Percentiles rank a stretch among this genome's conserved stretches.
phyloP scores from a whole-genome alignment of 345 rosid species.

The Rhizophora mangle region DNA sequence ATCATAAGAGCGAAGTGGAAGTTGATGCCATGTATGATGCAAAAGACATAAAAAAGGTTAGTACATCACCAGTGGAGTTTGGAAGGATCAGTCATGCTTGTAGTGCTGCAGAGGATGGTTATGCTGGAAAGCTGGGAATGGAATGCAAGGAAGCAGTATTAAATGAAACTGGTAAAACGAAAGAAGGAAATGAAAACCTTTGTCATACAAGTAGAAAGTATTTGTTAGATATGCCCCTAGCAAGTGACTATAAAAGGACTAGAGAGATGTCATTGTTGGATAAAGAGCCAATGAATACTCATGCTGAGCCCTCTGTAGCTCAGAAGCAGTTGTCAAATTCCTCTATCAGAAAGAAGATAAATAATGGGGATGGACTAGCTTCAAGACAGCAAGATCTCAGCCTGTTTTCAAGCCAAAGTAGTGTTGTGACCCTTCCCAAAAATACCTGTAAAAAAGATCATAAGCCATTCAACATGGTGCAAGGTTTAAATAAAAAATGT shows the following conservation, averaged over 20 bases:
- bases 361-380: conserved; percentile 23
- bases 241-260: conserved; percentile 25
- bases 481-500: conserved; percentile 33
- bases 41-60: conserved; percentile 27
- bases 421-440: conserved; percentile 28
- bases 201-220: conserved; percentile 12
- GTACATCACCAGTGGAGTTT: conserved; percentile 8
- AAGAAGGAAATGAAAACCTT: conserved; percentile 18
- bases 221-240: conserved; percentile 22
- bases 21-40: conserved; percentile 4
- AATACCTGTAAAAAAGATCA: conserved; percentile 42
- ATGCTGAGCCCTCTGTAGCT: conserved; percentile 19
- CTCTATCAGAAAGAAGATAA: conserved; percentile 25
- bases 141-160: conserved; percentile 18
- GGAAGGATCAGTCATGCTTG: conserved; percentile 13
- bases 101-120: conserved; percentile 3
- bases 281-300: conserved; percentile 19
- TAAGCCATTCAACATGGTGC: conserved; percentile 8
- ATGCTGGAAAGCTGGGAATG: conserved; percentile 16
- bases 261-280: conserved; percentile 21
- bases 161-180: conserved; percentile 19
- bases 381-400: conserved; percentile 32
- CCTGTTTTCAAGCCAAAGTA: conserved; percentile 31
- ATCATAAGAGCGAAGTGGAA: conserved; percentile 16
- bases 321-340: conserved; percentile 29